phyloP scores from a whole-genome alignment of 208 protist genomes.

The Acanthamoeba royreba region DNA sequence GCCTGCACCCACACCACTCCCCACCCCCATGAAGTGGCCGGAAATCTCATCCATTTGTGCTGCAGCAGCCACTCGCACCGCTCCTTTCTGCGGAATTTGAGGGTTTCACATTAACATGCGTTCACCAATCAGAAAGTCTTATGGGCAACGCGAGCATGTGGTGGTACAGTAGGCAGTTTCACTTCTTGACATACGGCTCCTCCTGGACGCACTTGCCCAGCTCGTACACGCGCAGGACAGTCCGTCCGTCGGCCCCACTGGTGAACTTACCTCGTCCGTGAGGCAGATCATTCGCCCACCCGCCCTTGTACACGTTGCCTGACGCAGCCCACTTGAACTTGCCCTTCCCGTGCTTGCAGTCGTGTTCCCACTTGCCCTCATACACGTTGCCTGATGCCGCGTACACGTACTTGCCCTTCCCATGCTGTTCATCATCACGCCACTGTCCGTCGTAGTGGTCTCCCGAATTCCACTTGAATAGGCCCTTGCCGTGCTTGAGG shows the following conservation, averaged over 20 bases:
- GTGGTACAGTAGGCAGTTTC: no score
- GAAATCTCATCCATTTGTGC: no score
- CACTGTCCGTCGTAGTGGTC: constrained; percentile 1
- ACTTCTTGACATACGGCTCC: no score
- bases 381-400: neutral
- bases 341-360: neutral
- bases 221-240: neutral
- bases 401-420: neutral
- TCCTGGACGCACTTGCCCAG: neutral
- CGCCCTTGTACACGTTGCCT: constrained; percentile 32
- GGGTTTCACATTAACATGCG: no score
- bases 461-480: neutral
- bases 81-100: no score
- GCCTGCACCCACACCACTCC: no score
- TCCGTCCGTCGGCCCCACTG: neutral
- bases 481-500: constrained; percentile 11
- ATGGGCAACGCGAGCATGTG: no score
- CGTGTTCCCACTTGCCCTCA: neutral
- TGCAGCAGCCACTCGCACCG: no score
- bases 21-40: no score
- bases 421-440: neutral
- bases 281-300: neutral
- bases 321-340: neutral
- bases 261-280: constrained; percentile 1
- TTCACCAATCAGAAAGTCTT: no score